phyloP scores from a whole-genome alignment of 306 rosid species.

The Vicia faba region DNA sequence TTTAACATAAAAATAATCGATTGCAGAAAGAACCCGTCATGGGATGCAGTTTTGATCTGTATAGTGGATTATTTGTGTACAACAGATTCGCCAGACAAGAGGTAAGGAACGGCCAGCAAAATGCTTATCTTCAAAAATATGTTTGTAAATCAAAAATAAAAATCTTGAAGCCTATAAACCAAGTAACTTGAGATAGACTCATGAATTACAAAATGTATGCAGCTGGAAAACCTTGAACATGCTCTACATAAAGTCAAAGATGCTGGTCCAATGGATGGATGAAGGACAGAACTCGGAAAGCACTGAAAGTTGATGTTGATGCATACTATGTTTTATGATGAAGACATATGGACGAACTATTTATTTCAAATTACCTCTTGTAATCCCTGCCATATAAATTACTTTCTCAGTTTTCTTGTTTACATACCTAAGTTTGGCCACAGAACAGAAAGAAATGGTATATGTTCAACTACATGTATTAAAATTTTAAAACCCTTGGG shows the following conservation, averaged over 20 bases:
- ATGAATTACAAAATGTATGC: conserved; percentile 34
- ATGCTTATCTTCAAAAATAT: conserved; percentile 15
- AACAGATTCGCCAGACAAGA: conserved; percentile 69
- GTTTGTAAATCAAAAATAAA: neutral
- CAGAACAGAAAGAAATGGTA: too few species aligned
- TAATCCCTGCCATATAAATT: neutral
- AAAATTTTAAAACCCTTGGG: too few species aligned
- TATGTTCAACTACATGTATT: too few species aligned
- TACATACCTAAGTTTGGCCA: too few species aligned
- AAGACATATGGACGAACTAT: neutral
- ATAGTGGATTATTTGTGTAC: conserved; percentile 48
- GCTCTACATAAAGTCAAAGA: conserved; percentile 48
- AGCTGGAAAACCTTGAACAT: conserved; percentile 49
- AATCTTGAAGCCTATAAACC: neutral
- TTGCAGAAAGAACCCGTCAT: conserved; percentile 60
- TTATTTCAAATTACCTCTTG: neutral
- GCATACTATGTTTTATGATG: neutral
- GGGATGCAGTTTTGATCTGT: conserved; percentile 57
- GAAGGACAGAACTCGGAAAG: conserved; percentile 34
- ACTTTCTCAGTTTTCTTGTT: too few species aligned
- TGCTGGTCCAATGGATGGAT: conserved; percentile 34
- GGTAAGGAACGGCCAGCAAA: conserved; percentile 42
- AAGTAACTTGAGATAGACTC: conserved; percentile 20
- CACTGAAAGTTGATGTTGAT: conserved; percentile 34
- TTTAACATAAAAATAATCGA: conserved; percentile 1